Evolutionary conservation across 2,329 filamentous ascomycete species (phyloP).

Genomic region (Magnaporthiopsis rhizophila): DNA sequence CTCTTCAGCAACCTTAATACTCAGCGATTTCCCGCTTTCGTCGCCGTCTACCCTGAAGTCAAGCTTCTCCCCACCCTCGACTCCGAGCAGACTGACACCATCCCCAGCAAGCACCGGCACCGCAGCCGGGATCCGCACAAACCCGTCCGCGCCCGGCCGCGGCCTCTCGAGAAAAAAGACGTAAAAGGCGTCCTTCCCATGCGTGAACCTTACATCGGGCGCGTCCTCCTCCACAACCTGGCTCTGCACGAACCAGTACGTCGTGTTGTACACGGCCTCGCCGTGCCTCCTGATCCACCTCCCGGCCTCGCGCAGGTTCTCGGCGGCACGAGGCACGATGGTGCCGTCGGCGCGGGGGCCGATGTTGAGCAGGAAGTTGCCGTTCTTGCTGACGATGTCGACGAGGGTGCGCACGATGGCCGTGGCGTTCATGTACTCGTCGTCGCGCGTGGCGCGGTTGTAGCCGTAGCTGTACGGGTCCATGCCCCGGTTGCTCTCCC

Average conservation of each 20-base stretch:
- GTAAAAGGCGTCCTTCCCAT: slow-evolving; percentile 37
- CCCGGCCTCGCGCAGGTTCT: slow-evolving; percentile 41
- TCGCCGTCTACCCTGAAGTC: slow-evolving; percentile 8
- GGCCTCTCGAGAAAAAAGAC: slow-evolving; percentile 31
- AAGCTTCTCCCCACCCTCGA: slow-evolving; percentile 20
- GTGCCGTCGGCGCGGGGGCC: slow-evolving; percentile 47
- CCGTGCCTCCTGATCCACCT: slow-evolving; percentile 43
- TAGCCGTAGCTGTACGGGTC: slow-evolving; percentile 53
- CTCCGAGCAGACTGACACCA: slow-evolving; percentile 33
- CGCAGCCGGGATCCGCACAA: slow-evolving; percentile 28
- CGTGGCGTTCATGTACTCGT: slow-evolving; percentile 43
- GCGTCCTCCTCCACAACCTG: slow-evolving; percentile 22
- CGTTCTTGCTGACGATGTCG: slow-evolving; percentile 47
- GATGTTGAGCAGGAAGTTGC: slow-evolving; percentile 48
- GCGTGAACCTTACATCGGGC: slow-evolving; percentile 34
- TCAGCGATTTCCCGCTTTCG: slow-evolving; percentile 13
- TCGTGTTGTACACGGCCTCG: slow-evolving; percentile 50
- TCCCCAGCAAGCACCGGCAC: slow-evolving; percentile 35
- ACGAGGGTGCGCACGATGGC: slow-evolving; percentile 38
- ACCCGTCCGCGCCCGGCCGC: slow-evolving; percentile 16
- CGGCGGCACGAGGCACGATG: slow-evolving; percentile 39
- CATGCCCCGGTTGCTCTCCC: slow-evolving; percentile 53
- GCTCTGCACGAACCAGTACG: slow-evolving; percentile 39
- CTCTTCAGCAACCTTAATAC: slow-evolving; percentile 22
- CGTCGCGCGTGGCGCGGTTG: slow-evolving; percentile 43